Conservation (phyloP, 2,329 filamentous ascomycete species). For the Neopestalotiopsis sp. region DNA sequence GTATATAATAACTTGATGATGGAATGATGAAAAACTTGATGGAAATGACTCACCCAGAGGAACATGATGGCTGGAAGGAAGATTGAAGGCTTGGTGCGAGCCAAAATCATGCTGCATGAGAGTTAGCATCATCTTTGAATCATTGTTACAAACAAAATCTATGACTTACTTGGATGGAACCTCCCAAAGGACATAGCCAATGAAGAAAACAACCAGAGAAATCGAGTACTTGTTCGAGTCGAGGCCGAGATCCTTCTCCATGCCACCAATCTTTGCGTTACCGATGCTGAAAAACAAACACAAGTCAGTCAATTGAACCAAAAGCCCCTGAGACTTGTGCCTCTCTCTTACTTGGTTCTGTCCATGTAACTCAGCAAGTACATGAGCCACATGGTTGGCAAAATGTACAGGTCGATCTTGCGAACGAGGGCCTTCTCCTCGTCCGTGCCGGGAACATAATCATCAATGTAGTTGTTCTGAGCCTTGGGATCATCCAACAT, state of each 20-base stretch:
- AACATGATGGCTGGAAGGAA: slow-evolving; percentile 73
- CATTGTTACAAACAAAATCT: not conserved
- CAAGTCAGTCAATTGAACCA: not conserved
- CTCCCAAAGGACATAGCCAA: slow-evolving; percentile 72
- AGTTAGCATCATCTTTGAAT: not conserved
- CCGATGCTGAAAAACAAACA: slow-evolving; percentile 43
- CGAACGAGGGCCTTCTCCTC: slow-evolving; percentile 41
- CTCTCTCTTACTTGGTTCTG: slow-evolving; percentile 49
- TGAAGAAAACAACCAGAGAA: slow-evolving; percentile 67
- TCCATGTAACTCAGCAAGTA: slow-evolving; percentile 67
- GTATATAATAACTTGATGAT: not conserved
- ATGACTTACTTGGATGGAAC: slow-evolving; percentile 59
- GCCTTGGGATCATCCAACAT: slow-evolving; percentile 14
- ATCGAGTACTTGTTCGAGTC: slow-evolving; percentile 66
- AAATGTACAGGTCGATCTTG: slow-evolving; percentile 45
- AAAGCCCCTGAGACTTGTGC: not conserved
- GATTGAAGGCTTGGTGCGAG: slow-evolving; percentile 64
- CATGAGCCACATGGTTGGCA: slow-evolving; percentile 61
- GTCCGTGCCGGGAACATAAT: slow-evolving; percentile 35
- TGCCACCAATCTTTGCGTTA: slow-evolving; percentile 62
- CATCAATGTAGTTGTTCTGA: slow-evolving; percentile 26
- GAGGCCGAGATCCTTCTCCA: slow-evolving; percentile 55
- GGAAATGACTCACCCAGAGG: slow-evolving; percentile 38
- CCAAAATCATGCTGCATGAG: slow-evolving; percentile 57
- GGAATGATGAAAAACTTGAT: not conserved